These are phyloP conservation scores for Podaxis pistillaris DNA, from an alignment of 768 basidiomycete species.

Conservation along the genomic window DNA sequence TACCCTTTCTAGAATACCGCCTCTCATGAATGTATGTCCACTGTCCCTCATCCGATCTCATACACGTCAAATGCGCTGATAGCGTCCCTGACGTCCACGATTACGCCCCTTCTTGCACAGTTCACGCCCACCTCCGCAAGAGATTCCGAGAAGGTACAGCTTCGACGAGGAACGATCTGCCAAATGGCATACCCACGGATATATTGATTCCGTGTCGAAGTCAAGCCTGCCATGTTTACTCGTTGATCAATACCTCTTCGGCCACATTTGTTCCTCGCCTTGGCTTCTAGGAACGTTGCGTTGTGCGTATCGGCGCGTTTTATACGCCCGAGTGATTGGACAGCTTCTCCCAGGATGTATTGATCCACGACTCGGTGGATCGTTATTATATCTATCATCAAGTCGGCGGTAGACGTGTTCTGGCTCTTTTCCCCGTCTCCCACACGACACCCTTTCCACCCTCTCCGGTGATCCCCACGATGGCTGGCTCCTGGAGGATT, in stretches of 20 bases:
- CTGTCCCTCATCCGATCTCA: not conserved
- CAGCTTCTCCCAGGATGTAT: not conserved
- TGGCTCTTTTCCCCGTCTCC: not conserved
- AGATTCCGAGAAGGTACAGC: not conserved
- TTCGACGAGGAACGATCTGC: slow-evolving; percentile 7
- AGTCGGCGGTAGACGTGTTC: not conserved
- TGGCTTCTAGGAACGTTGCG: not conserved
- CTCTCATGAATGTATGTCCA: not conserved
- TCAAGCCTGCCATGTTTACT: not conserved
- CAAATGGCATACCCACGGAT: not conserved
- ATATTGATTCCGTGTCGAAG: not conserved
- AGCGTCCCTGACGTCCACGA: not conserved
- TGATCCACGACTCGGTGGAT: not conserved
- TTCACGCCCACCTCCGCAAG: not conserved
- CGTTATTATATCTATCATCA: not conserved
- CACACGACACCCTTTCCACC: not conserved
- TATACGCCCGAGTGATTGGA: not conserved
- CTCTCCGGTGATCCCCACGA: not conserved
- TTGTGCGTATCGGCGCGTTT: not conserved
- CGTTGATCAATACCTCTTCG: not conserved
- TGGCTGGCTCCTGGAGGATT: not conserved
- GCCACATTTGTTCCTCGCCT: not conserved
- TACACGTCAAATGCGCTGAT: not conserved
- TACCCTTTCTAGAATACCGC: too few relatives aligned
- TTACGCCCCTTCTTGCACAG: not conserved